Base-by-base conservation (phyloP, 2,329 filamentous ascomycete genomes). In the Helotiales sp. region DNA sequence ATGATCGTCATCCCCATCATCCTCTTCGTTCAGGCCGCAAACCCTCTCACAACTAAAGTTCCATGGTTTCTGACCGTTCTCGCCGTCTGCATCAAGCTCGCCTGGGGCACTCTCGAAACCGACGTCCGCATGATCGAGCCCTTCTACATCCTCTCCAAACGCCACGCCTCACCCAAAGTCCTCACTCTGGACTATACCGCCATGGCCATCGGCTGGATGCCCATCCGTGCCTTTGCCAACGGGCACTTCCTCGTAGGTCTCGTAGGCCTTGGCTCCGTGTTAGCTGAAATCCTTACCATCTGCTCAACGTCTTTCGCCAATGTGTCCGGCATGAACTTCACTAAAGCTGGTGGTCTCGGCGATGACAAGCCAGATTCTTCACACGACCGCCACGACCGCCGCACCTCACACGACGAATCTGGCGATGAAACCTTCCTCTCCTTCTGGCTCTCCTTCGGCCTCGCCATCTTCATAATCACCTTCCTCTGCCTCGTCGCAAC, bases 121-220 rank as follows among this genome's bases (percentile, higher is more conserved):
- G 86, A 88, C 28, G 84, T 92, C 55, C 88, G 90, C 49, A 89
- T 92, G 84, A 87, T 92, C 77, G 89, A 93, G 77, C 91, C 91
- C 1, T 93, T 91, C 75, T 91, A 89, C 75, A 86, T 91, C 67
- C 84, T 93, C 1, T 89, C 87, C 15, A 82, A 82, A 61, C 85
- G 91, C 3, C 86, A 90, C 70, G 90, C 90, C 3, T 86, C 88
- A 0, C 82, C 89, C 6, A 86, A 84, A 70, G 89, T 87, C 1
- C 83, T 93, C 6, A 89, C 87, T 0, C 84, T 93, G 10, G 91
- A 93, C 77, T 93, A 93, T 77, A 91, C 89, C 0, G 89, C 89
- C 30, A 86, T 91, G 72, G 89, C 91, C 5, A 91, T 91, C 62
- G 87, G 87, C 3, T 88, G 85, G 77, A 83, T 91, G 24, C 86